Conservation (phyloP, 805 yeast species). For the Suhomyces canberraensis region DNA sequence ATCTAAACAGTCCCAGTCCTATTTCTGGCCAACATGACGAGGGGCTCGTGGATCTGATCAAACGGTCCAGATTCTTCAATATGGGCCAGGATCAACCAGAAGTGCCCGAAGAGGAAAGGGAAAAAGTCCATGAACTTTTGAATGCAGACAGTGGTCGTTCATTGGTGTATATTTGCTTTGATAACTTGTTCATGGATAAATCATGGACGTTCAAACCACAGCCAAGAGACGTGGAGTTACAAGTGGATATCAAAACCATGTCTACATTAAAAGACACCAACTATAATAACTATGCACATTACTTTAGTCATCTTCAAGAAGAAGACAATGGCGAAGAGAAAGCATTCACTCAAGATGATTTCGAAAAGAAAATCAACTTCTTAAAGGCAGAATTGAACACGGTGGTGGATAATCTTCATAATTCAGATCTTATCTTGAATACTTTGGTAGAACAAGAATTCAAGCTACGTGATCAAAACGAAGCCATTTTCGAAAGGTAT, state of each 20-base stretch:
- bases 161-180: constrained; percentile 38
- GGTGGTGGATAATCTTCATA: constrained; percentile 28
- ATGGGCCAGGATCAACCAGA: constrained; percentile 2
- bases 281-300: constrained; percentile 34
- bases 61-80: constrained; percentile 9
- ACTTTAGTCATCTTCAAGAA: constrained; percentile 23
- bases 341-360: constrained; percentile 29
- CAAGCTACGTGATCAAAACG: constrained; percentile 36
- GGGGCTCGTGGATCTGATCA: constrained; percentile 2
- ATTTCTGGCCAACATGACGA: constrained; percentile 7
- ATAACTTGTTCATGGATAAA: constrained; percentile 38
- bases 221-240: constrained; percentile 30
- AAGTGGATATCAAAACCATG: constrained; percentile 34
- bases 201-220: constrained; percentile 41
- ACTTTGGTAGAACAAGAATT: constrained; percentile 32
- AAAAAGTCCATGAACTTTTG: constrained; percentile 14
- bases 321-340: constrained; percentile 4
- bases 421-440: constrained; percentile 24
- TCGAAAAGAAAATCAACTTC: constrained; percentile 27
- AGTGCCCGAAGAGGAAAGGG: constrained; percentile 7
- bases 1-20: constrained; percentile 29
- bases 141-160: constrained; percentile 23
- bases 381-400: constrained; percentile 30
- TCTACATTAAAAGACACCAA: constrained; percentile 33
- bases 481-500: constrained; percentile 33